Evolutionary conservation across 129 eudicot genomes (phyloP).

Genomic region (Ambrosia trifida): DNA sequence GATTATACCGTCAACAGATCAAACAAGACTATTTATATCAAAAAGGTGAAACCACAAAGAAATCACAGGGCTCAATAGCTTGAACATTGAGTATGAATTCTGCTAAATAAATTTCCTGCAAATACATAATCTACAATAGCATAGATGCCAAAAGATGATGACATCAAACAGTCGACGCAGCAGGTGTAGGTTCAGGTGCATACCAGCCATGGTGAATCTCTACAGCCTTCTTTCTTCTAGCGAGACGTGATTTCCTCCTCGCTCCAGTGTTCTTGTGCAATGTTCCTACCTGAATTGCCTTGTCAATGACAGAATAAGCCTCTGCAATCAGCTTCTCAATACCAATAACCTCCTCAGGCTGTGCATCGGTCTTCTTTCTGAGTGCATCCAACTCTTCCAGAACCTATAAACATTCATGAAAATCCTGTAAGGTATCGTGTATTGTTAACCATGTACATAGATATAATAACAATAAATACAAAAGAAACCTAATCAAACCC

Average conservation of each 20-base stretch:
- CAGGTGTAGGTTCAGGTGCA: constrained; percentile 46
- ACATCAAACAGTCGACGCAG: constrained; percentile 31
- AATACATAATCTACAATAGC: constrained; percentile 37
- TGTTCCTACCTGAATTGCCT: constrained; percentile 77
- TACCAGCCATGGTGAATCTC: constrained; percentile 96
- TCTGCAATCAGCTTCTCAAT: constrained; percentile 86
- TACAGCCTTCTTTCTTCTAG: constrained; percentile 91
- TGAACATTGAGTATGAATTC: constrained; percentile 22
- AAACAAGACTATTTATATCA: constrained; percentile 1
- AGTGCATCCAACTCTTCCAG: constrained; percentile 67
- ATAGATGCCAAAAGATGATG: constrained; percentile 16
- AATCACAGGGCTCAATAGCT: constrained; percentile 24
- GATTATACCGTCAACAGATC: neutral
- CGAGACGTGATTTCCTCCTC: constrained; percentile 87
- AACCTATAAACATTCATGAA: constrained; percentile 43
- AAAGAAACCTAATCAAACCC: too few relatives aligned
- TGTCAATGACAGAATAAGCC: constrained; percentile 87
- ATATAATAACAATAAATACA: too few relatives aligned
- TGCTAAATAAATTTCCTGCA: constrained; percentile 24
- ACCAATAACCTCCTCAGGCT: constrained; percentile 67
- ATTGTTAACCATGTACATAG: too few relatives aligned
- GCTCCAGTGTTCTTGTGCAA: constrained; percentile 94
- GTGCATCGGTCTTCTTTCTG: constrained; percentile 67
- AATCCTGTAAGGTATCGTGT: too few relatives aligned
- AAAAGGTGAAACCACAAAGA: constrained; percentile 7